Percentiles rank a stretch among this genome's conserved stretches.
Conservation (phyloP, 2,329 filamentous ascomycete genomes). For the Stachybotrys elegans region DNA sequence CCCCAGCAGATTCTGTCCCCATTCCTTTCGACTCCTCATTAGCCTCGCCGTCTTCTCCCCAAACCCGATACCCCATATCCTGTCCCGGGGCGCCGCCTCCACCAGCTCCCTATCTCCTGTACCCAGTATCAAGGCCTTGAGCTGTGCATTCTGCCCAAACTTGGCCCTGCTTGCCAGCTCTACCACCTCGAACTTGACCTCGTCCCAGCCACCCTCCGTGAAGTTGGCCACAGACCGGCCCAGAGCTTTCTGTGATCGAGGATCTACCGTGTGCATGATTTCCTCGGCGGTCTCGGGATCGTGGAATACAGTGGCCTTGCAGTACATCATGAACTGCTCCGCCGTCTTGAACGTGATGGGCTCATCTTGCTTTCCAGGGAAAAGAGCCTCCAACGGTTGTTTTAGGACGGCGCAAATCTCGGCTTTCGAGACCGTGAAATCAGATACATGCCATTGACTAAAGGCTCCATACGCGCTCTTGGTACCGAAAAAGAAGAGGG, state of each 20-base stretch:
- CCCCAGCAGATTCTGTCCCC: not conserved
- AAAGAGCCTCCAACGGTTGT: not conserved
- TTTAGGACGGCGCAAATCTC: not conserved
- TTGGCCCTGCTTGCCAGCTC: not conserved
- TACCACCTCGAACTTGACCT: not conserved
- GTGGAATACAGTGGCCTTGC: not conserved
- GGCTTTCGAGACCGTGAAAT: not conserved
- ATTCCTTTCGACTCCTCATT: not conserved
- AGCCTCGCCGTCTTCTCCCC: slow-evolving; percentile 2
- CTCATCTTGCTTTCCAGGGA: not conserved
- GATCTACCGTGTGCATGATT: not conserved
- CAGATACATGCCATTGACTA: not conserved
- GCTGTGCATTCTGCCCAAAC: not conserved
- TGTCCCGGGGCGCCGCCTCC: not conserved
- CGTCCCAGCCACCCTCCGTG: not conserved
- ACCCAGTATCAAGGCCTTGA: not conserved
- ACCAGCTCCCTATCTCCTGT: not conserved
- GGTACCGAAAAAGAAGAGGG: not conserved
- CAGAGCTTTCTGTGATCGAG: not conserved
- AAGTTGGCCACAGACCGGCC: not conserved
- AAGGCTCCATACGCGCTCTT: not conserved
- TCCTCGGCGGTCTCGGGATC: not conserved
- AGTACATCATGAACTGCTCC: slow-evolving; percentile 1
- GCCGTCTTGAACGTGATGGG: not conserved
- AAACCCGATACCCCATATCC: not conserved